Percentiles rank a stretch among this genome's conserved stretches.
Evolutionary conservation across 805 yeast genomes (phyloP).

Genomic region (Candida silvatica): DNA sequence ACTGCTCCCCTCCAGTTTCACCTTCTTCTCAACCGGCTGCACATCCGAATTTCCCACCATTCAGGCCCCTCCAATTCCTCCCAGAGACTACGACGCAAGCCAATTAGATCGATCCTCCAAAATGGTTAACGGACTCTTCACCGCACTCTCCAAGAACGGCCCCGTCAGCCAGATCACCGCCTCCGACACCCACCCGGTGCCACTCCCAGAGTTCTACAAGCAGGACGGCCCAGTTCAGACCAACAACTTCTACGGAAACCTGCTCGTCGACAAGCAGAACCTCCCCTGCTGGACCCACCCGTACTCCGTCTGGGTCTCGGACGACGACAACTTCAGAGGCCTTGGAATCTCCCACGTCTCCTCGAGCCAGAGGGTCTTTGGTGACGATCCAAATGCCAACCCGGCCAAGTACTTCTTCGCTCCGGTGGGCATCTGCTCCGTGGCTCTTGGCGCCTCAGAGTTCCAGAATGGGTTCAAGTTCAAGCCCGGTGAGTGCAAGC

Average conservation of each 20-base stretch:
- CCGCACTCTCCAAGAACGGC: constrained; percentile 9
- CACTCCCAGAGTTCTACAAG: constrained; percentile 41
- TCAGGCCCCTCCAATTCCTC: constrained; percentile 18
- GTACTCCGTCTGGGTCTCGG: constrained; percentile 61
- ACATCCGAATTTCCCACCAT: too few species aligned
- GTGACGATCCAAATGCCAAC: constrained; percentile 46
- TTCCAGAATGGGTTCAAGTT: constrained; percentile 23
- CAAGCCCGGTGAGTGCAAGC: constrained; percentile 22
- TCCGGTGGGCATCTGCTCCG: constrained; percentile 60
- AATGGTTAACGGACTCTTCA: constrained; percentile 10
- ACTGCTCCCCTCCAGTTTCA: not conserved
- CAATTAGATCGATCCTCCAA: not conserved
- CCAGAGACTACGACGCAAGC: constrained; percentile 14
- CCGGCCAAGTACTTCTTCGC: constrained; percentile 46
- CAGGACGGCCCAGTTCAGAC: constrained; percentile 53
- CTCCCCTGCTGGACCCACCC: constrained; percentile 79
- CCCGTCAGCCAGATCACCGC: constrained; percentile 14
- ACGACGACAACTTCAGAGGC: constrained; percentile 36
- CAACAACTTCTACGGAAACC: constrained; percentile 71
- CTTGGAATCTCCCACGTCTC: constrained; percentile 60
- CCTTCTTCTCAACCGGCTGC: constrained; percentile 1
- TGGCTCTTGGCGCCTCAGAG: constrained; percentile 40
- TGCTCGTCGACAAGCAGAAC: constrained; percentile 57
- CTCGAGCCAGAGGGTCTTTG: constrained; percentile 55
- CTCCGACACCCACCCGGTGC: constrained; percentile 64